Evolutionary conservation across 495 filamentous ascomycete species (phyloP), one percentile per base, ranked within the genome.

Genomic region (Xylaria grammica): DNA sequence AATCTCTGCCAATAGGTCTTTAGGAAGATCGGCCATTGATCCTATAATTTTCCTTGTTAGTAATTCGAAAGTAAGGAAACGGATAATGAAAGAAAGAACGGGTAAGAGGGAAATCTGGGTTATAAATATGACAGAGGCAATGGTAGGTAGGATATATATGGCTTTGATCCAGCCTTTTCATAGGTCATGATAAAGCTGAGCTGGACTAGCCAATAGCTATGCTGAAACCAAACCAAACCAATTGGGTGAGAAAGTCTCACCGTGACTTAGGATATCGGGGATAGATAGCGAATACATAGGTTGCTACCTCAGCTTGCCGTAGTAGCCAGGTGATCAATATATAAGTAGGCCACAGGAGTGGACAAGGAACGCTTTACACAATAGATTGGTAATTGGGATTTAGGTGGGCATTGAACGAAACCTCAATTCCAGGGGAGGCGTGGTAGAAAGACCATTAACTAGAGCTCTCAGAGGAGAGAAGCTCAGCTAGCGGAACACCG

Each of bases 1-100:
- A 76, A 98, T 95, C 77, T 97, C 90, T 62, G 87, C 81, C 67
- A 90, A 78, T 54, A 98, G 86, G 75, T 95, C 87, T 77, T 94
- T 90, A 54, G 95, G 92, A 76, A 96, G 67, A 67, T 79, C 77
- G 68, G 69, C 74, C 65, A 79, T 77, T 6, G 69, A 75, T 65
- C 74, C 71, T 78, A 65, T 65, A 59, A 65, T 64, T 48, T 60
- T 38, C n/a, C 42, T 75, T 60, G 44, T 64, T 7, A 58, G 53
- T 19, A 49, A 42, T 22, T 50, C 22, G 1, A 13, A 13, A 1
- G 20, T 15, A 40, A 40, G 26, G 26, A 19, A 15, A 29, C 6
- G 4, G n/a, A 17, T 11, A 19, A 2, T 42, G 6, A n/a, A 9
- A 36, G 29, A 40, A 10, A 38, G 17, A 13, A 29, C 38, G 29